phyloP scores from a whole-genome alignment of 768 basidiomycete species.

The Russula vinacea region DNA sequence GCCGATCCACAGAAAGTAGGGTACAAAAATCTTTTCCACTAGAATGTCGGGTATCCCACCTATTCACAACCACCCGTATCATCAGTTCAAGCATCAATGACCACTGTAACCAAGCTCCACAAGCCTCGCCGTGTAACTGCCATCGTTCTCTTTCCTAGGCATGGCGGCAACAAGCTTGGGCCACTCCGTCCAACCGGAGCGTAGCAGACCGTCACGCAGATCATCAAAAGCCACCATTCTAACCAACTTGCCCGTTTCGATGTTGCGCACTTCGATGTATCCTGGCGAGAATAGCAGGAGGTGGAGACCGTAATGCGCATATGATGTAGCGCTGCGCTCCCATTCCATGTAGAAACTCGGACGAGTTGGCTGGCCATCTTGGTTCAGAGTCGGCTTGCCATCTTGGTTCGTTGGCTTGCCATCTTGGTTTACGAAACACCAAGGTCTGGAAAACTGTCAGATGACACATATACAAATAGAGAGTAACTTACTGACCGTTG shows the following conservation, averaged over 20 bases:
- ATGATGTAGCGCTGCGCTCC: background rate
- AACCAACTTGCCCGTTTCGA: background rate
- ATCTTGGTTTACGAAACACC: background rate
- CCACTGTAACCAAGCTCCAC: slow-evolving; percentile 64
- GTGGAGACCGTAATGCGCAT: background rate
- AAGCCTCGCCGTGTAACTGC: background rate
- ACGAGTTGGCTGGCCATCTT: background rate
- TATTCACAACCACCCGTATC: background rate
- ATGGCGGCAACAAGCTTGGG: background rate
- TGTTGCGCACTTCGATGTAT: slow-evolving; percentile 1
- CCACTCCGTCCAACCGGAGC: background rate
- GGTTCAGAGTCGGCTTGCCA: background rate
- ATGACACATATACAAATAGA: background rate
- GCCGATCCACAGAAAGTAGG: background rate
- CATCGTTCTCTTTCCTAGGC: background rate
- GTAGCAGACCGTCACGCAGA: background rate
- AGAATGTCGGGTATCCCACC: background rate
- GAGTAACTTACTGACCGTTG: background rate
- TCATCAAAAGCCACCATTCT: background rate
- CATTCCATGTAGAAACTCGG: background rate
- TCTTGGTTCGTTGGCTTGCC: background rate
- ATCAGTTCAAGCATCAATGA: slow-evolving; percentile 39
- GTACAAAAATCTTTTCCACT: background rate
- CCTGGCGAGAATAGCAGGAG: background rate
- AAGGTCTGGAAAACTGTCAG: background rate